Conservation (phyloP, 2,329 filamentous ascomycete genomes). For the Trichoderma sp. region DNA sequence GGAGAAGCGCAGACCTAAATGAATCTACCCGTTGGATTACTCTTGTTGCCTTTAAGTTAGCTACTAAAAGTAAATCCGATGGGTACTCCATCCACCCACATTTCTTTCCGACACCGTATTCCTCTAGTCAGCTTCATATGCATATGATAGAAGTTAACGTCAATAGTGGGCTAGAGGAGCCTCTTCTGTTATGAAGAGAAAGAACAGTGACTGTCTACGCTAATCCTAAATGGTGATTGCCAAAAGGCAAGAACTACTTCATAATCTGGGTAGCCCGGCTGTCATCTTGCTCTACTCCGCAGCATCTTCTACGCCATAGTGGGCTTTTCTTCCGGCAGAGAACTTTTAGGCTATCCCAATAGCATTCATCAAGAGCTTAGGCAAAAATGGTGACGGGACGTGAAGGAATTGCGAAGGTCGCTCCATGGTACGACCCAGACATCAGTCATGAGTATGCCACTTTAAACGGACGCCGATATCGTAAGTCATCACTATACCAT, state of each 20-base stretch:
- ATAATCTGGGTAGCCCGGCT: not conserved
- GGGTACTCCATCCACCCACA: no score
- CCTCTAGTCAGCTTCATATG: no score
- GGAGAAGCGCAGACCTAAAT: not conserved
- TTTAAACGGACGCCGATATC: not conserved
- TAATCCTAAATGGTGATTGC: not conserved
- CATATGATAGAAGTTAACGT: no score
- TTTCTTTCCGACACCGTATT: no score
- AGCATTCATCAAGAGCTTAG: not conserved
- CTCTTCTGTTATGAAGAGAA: not conserved
- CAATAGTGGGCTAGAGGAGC: no score
- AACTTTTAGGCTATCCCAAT: not conserved
- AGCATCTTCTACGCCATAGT: no score
- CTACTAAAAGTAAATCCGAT: not conserved
- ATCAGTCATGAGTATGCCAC: not conserved
- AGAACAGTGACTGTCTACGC: not conserved
- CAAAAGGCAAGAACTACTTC: not conserved
- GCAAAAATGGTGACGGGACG: not conserved
- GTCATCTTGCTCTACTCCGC: not conserved
- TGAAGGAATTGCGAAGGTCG: not conserved
- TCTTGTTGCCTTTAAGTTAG: not conserved
- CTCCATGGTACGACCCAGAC: not conserved
- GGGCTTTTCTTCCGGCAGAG: not conserved
- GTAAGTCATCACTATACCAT: not conserved
- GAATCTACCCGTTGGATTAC: not conserved